Conservation (phyloP, 176 grass and related monocot genomes). For the Triticum aestivum region DNA sequence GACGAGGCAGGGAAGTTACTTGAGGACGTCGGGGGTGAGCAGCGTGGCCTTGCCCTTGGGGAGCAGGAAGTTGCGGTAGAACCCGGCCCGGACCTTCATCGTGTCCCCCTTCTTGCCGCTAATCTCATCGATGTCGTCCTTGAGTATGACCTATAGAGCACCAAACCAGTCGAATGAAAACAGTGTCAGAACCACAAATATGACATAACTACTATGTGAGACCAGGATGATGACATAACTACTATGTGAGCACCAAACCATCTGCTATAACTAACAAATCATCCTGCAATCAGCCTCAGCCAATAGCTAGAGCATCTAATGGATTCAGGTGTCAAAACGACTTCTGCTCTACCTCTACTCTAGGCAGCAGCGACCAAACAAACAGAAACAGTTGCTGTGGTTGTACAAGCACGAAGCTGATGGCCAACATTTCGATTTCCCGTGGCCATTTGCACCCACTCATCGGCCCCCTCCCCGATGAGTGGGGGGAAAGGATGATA, state of each 20-base stretch:
- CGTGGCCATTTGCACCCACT: neutral
- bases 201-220: neutral
- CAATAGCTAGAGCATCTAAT: neutral
- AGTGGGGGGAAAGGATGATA: neutral
- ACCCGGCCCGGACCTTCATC: conserved; percentile 81
- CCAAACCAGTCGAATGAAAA: neutral
- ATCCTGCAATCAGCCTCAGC: neutral
- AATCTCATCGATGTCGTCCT: conserved; percentile 61
- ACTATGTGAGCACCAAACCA: no score
- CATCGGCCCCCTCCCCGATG: neutral
- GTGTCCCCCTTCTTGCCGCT: conserved; percentile 65
- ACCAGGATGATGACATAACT: neutral
- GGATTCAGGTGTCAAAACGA: neutral
- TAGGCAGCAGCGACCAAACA: neutral
- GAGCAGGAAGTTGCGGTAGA: conserved; percentile 89
- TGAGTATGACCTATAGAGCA: conserved; percentile 61
- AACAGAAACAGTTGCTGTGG: no score
- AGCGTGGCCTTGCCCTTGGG: conserved; percentile 79
- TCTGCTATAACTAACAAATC: neutral
- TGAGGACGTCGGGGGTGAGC: conserved; percentile 72
- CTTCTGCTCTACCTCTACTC: neutral
- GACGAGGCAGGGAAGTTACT: conserved; percentile 42
- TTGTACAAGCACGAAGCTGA: neutral
- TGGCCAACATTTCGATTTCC: neutral
- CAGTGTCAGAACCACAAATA: neutral